Evolutionary conservation across 257 asterid species (phyloP), one percentile per base, ranked within the genome.

Genomic region (Ligustrum vulgare): DNA sequence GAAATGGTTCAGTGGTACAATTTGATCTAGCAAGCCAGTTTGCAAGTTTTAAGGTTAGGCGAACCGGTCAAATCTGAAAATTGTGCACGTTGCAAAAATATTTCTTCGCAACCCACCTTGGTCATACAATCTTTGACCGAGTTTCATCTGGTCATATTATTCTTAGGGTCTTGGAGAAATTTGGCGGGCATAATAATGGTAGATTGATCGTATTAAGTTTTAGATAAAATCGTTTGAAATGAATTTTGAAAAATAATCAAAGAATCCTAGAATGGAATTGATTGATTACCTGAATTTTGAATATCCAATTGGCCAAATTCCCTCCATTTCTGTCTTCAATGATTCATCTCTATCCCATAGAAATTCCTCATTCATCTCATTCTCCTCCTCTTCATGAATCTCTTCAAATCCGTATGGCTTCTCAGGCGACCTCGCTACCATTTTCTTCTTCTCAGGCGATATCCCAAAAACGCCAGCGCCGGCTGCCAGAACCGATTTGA

Each of bases 341-440:
- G 67, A 69, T 76, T 80, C 87, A 18, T 92, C 94, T 68, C 78
- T 86, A 72, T 86, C 81, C 98, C 98, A 91, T 51, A 93, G 81
- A 43, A 93, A 90, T 77, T 91, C 97, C 78, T 93, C 95, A 49
- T 75, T 83, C 71, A 71, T 84, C 80, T 72, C 84, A 34, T 56
- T 74, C 12, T 85, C 93, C 60, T 90, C 94, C 71, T 88, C 97
- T 4, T 85, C 87, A 1, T 86, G 87, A 39, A 78, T 58, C 81
- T 89, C 98, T 87, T 91, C 98, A 73, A 91, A 93, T 13, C 98
- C 97, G 51, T 78, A 90, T 11, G 75, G 73, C 78, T 82, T 86
- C 69, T 90, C 96, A 75, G 80, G 63, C 63, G 96, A 85, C 79
- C 96, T 80, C 7, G 73, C 73, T 75, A 72, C 83, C 72, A 16